A percentile compares a stretch with the other conserved stretches of the same genome.
These are phyloP conservation scores for Geotrichum klebahnii DNA, from an alignment of 1,139 yeast species.

Conservation along the genomic window DNA sequence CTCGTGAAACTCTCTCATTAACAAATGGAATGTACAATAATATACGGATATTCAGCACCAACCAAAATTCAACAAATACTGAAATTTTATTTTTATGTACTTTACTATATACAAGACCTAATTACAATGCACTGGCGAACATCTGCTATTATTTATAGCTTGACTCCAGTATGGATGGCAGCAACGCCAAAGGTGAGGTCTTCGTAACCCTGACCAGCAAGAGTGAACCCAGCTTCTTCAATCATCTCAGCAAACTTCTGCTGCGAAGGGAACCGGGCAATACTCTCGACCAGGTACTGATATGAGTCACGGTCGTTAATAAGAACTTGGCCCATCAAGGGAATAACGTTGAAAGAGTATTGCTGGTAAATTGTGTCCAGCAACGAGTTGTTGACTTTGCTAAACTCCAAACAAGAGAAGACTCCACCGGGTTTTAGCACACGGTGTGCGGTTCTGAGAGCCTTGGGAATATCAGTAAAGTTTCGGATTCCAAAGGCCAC, in stretches of 20 bases:
- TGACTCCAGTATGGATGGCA: slow-evolving; percentile 92
- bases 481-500: slow-evolving; percentile 97
- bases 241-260: slow-evolving; percentile 89
- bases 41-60: too few relatives aligned
- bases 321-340: slow-evolving; percentile 90
- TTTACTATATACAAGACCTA: neutral
- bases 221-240: slow-evolving; percentile 88
- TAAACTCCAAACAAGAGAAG: slow-evolving; percentile 91
- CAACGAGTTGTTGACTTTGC: slow-evolving; percentile 79
- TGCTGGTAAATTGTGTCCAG: slow-evolving; percentile 76
- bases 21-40: too few relatives aligned
- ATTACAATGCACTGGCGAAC: too few relatives aligned
- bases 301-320: slow-evolving; percentile 94
- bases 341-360: slow-evolving; percentile 82
- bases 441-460: slow-evolving; percentile 87
- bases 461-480: slow-evolving; percentile 91
- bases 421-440: slow-evolving; percentile 98
- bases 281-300: slow-evolving; percentile 92
- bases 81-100: too few relatives aligned
- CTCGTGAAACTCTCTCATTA: too few relatives aligned
- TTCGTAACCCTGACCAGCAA: slow-evolving; percentile 88
- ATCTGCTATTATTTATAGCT: slow-evolving; percentile 44
- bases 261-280: slow-evolving; percentile 85
- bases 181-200: slow-evolving; percentile 95
- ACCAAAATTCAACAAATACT: too few relatives aligned